Percentiles rank a stretch among this genome's conserved stretches.
These are phyloP conservation scores for Mucor indicus DNA, from an alignment of 371 early-diverging fungal species.

Conservation along the genomic window DNA sequence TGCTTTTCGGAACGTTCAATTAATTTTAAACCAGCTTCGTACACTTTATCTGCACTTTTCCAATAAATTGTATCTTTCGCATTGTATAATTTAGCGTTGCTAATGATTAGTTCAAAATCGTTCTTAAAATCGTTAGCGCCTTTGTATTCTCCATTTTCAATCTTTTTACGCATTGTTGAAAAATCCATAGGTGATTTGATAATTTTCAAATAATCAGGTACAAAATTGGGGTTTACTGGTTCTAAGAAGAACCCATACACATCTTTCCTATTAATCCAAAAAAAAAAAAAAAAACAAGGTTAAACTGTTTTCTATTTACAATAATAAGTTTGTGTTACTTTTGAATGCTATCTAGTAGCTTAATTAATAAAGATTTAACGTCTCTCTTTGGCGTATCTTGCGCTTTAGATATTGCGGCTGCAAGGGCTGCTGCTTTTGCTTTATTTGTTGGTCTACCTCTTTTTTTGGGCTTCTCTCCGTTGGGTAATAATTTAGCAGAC, in stretches of 20 bases:
- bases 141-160: slow-evolving; percentile 46
- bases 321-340: slow-evolving; percentile 52
- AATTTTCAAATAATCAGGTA: slow-evolving; percentile 75
- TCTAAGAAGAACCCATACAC: slow-evolving; percentile 77
- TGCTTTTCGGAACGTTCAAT: slow-evolving; percentile 60
- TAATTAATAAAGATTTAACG: slow-evolving; percentile 43
- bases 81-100: slow-evolving; percentile 75
- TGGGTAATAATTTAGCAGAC: slow-evolving; percentile 5
- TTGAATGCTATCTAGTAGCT: slow-evolving; percentile 53
- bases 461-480: slow-evolving; percentile 39
- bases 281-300: neutral
- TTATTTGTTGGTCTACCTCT: slow-evolving; percentile 36
- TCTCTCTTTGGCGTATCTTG: slow-evolving; percentile 36
- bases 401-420: no score
- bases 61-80: slow-evolving; percentile 68
- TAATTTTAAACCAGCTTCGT: slow-evolving; percentile 52
- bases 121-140: slow-evolving; percentile 48
- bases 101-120: slow-evolving; percentile 67
- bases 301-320: no score
- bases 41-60: slow-evolving; percentile 66
- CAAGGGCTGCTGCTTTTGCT: slow-evolving; percentile 18
- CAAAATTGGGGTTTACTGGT: slow-evolving; percentile 73
- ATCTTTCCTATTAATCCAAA: slow-evolving; percentile 33
- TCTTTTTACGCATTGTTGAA: slow-evolving; percentile 62
- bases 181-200: slow-evolving; percentile 75